Conservation (phyloP, 306 rosid species). For the Cicer arietinum region DNA sequence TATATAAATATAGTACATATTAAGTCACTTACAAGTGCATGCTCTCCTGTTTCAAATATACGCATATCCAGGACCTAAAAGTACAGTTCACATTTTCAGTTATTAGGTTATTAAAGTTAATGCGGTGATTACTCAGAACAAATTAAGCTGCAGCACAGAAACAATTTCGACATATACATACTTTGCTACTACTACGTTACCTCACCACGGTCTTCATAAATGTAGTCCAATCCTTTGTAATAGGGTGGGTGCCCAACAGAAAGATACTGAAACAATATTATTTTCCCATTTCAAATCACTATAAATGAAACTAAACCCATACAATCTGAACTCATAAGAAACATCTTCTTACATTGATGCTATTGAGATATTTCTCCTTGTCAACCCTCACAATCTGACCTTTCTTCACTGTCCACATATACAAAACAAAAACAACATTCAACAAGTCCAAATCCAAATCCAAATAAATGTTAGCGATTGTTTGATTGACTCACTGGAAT, state of each 20-base stretch:
- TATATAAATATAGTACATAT: neutral
- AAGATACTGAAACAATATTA: constrained; percentile 68
- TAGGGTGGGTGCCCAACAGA: constrained; percentile 98
- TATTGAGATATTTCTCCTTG: constrained; percentile 88
- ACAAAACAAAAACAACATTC: neutral
- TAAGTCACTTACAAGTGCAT: constrained; percentile 77
- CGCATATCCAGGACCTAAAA: constrained; percentile 84
- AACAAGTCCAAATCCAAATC: constrained; percentile 7
- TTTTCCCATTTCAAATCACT: constrained; percentile 3
- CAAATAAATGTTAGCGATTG: neutral
- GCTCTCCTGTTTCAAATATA: constrained; percentile 86
- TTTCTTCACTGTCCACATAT: constrained; percentile 87
- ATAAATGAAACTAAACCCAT: neutral
- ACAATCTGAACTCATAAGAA: neutral
- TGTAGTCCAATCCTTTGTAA: constrained; percentile 92
- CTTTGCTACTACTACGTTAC: constrained; percentile 43
- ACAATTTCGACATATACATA: neutral
- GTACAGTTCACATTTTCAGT: constrained; percentile 5
- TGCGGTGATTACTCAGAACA: constrained; percentile 14
- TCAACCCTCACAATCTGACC: constrained; percentile 98
- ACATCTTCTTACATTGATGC: constrained; percentile 68
- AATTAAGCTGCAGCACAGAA: neutral
- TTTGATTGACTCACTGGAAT: constrained; percentile 66
- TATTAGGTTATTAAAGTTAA: neutral
- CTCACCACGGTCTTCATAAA: constrained; percentile 99